A percentile compares a stretch with the other conserved stretches of the same genome.
phyloP scores from a whole-genome alignment of 352 stramenopile species.

The Phytophthora meadii region DNA sequence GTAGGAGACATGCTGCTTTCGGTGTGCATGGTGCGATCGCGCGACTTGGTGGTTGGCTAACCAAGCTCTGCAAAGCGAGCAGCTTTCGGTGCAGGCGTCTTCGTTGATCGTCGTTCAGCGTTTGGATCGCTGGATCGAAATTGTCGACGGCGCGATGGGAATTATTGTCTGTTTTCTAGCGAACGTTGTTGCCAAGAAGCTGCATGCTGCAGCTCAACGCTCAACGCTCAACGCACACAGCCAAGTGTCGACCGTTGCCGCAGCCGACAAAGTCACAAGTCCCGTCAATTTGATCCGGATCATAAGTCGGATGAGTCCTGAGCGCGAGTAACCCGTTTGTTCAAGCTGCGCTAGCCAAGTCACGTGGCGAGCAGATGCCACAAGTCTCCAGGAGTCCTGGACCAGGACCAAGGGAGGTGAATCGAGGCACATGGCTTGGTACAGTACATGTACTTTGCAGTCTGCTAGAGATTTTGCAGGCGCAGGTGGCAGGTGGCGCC shows the following conservation, averaged over 20 bases:
- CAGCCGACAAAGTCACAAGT: conserved; percentile 3
- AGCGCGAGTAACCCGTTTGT: conserved; percentile 2
- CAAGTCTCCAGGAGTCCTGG: not conserved
- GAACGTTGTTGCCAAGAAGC: conserved; percentile 6
- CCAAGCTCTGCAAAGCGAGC: conserved; percentile 1
- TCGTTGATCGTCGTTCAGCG: conserved; percentile 22
- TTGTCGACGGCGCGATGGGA: conserved; percentile 23
- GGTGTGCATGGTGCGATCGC: conserved; percentile 14
- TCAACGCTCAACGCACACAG: not conserved
- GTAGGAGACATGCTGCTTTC: conserved; percentile 17
- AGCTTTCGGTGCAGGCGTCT: conserved; percentile 12
- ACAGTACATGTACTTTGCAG: no score
- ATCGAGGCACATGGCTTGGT: not conserved
- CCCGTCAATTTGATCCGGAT: conserved; percentile 7
- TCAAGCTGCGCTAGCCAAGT: not conserved
- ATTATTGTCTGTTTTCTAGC: conserved; percentile 29
- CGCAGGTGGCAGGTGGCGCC: conserved; percentile 6
- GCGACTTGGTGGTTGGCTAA: conserved; percentile 11
- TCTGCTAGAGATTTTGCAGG: not conserved
- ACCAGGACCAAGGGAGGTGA: not conserved
- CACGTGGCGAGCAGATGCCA: conserved; percentile 8
- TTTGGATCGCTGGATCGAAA: conserved; percentile 21
- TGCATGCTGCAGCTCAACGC: conserved; percentile 10
- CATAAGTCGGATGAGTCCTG: conserved; percentile 1
- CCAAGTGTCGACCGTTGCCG: conserved; percentile 5